Percentiles rank a stretch among this genome's conserved stretches.
Evolutionary conservation across 164 flowering plant genomes (phyloP).

Genomic region (Buxus sempervirens): DNA sequence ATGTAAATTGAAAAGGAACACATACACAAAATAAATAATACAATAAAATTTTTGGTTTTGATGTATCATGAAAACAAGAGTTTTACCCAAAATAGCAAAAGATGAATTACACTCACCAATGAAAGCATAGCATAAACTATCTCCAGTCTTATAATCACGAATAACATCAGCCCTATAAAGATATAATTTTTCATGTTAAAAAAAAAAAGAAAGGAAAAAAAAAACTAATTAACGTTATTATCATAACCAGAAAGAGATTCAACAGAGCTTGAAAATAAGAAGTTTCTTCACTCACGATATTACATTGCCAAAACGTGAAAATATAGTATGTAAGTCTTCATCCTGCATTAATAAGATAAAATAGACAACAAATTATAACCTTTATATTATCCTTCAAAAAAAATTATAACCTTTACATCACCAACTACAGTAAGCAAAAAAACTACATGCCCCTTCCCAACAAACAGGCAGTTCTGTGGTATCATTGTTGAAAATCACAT

Average conservation of each 20-base stretch:
- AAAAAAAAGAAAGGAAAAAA: neutral
- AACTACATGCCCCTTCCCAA: neutral
- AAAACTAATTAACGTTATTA: neutral
- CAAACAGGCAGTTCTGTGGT: neutral
- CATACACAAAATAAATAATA: no score
- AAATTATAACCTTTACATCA: neutral
- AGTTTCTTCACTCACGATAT: constrained; percentile 48
- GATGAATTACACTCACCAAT: constrained; percentile 51
- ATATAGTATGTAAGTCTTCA: constrained; percentile 89
- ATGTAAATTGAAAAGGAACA: no score
- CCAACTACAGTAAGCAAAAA: neutral
- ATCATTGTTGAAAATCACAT: neutral
- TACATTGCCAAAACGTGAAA: constrained; percentile 93
- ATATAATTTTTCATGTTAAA: constrained; percentile 1
- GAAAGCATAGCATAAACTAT: constrained; percentile 90
- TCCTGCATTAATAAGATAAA: constrained; percentile 43
- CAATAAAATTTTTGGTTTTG: no score
- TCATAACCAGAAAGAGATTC: neutral
- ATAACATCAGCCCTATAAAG: constrained; percentile 79
- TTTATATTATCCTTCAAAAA: no score
- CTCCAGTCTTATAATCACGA: constrained; percentile 92
- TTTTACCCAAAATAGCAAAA: no score
- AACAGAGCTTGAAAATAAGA: neutral
- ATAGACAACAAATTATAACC: neutral
- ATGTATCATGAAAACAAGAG: no score